phyloP scores from a whole-genome alignment of 805 yeast genomes.

The Kazachstania psychrophila region DNA sequence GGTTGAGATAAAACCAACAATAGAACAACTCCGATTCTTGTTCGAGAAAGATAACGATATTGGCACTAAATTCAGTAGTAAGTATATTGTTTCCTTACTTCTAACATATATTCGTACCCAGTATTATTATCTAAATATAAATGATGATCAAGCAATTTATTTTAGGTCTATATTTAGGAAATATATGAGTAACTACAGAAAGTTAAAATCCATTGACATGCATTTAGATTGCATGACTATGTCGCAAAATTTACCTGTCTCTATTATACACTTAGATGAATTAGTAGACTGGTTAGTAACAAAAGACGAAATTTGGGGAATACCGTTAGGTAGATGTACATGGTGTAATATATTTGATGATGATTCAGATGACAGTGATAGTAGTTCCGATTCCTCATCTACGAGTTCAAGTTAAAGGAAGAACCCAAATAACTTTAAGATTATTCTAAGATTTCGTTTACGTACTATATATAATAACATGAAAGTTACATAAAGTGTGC shows the following conservation, averaged over 20 bases:
- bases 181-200: constrained; percentile 56
- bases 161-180: constrained; percentile 47
- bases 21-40: constrained; percentile 18
- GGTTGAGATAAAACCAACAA: constrained; percentile 62
- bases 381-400: constrained; percentile 14
- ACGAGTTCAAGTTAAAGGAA: too few relatives aligned
- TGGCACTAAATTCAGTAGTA: constrained; percentile 53
- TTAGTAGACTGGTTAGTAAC: constrained; percentile 53
- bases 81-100: constrained; percentile 40
- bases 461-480: too few relatives aligned
- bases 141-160: constrained; percentile 36
- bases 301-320: constrained; percentile 56
- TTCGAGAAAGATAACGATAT: constrained; percentile 46
- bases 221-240: constrained; percentile 29
- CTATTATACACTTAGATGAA: constrained; percentile 57
- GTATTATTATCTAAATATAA: constrained; percentile 23
- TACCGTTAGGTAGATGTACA: constrained; percentile 59
- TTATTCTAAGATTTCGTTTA: too few relatives aligned
- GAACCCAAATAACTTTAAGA: too few relatives aligned
- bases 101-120: constrained; percentile 52
- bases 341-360: constrained; percentile 23
- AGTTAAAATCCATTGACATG: constrained; percentile 42
- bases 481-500: too few relatives aligned
- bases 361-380: constrained; percentile 18
- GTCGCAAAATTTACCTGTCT: constrained; percentile 14